Conservation (phyloP, 805 yeast genomes). For the Spathaspora arborariae region DNA sequence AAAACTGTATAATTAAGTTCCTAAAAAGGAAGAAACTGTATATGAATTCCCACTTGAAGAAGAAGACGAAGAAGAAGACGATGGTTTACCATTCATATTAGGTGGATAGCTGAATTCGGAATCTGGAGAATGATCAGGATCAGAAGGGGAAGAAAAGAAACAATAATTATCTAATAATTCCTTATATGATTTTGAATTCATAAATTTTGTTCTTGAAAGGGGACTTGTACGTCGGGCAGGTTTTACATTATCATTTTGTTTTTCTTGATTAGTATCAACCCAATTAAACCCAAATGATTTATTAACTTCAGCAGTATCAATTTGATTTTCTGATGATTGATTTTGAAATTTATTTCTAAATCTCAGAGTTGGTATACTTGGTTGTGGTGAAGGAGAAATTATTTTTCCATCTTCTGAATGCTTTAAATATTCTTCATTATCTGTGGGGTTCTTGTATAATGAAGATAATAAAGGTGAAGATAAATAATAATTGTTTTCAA, state of each 20-base stretch:
- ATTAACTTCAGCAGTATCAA: not conserved
- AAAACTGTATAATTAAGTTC: conserved; percentile 8
- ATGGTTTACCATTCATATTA: not conserved
- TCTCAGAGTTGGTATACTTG: not conserved
- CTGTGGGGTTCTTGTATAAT: conserved; percentile 9
- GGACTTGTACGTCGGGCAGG: conserved; percentile 1
- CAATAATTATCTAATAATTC: conserved; percentile 59
- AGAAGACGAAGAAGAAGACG: no score
- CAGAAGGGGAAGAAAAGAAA: conserved; percentile 39
- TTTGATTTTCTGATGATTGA: not conserved
- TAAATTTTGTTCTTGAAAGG: conserved; percentile 5
- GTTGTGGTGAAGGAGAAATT: conserved; percentile 3
- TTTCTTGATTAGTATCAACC: not conserved
- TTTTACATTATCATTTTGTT: not conserved
- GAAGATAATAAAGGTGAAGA: conserved; percentile 34
- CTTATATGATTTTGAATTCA: conserved; percentile 47
- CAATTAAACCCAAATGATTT: not conserved
- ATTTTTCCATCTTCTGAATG: conserved; percentile 3
- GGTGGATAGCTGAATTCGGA: conserved; percentile 1
- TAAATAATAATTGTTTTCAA: conserved; percentile 30
- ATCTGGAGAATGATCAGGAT: conserved; percentile 11
- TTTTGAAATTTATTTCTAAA: conserved; percentile 5
- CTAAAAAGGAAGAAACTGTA: conserved; percentile 18
- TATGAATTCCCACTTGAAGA: conserved; percentile 6
- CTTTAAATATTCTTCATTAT: conserved; percentile 6